Evolutionary conservation across 306 rosid genomes (phyloP).

Genomic region (Hylodesmum podocarpum): DNA sequence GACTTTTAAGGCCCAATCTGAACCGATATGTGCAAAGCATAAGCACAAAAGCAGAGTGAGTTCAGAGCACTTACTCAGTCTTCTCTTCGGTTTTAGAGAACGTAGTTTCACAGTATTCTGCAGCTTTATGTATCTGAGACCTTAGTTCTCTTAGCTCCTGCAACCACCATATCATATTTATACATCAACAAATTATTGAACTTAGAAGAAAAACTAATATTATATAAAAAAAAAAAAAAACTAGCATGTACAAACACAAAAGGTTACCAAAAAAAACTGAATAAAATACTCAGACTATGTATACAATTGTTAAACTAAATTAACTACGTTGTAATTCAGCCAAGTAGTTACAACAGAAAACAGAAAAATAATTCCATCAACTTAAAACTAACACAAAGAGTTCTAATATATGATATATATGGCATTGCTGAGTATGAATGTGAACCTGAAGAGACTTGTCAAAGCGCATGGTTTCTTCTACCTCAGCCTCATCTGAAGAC

Average conservation of each 20-base stretch:
- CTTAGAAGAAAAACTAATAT: not conserved
- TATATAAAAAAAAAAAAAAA: too few species aligned
- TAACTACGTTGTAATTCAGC: too few species aligned
- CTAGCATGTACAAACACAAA: too few species aligned
- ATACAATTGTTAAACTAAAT: too few species aligned
- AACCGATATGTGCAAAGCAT: not conserved
- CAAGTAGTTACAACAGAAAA: too few species aligned
- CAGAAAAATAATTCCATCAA: too few species aligned
- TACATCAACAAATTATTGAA: not conserved
- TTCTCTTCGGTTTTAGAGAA: constrained; percentile 59
- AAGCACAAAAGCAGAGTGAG: not conserved
- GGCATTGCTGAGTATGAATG: not conserved
- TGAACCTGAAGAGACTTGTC: constrained; percentile 65
- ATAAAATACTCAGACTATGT: too few species aligned
- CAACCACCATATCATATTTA: not conserved
- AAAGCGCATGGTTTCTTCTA: constrained; percentile 45
- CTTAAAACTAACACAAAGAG: too few species aligned
- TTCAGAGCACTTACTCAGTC: constrained; percentile 53
- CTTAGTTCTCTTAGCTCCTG: constrained; percentile 72
- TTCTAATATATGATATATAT: too few species aligned
- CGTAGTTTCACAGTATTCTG: constrained; percentile 70
- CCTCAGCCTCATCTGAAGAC: constrained; percentile 35
- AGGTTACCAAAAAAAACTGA: too few species aligned
- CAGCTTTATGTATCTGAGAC: constrained; percentile 76
- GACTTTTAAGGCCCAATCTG: not conserved